Evolutionary conservation across 768 basidiomycete species (phyloP).

Genomic region (Pholiota microspora): DNA sequence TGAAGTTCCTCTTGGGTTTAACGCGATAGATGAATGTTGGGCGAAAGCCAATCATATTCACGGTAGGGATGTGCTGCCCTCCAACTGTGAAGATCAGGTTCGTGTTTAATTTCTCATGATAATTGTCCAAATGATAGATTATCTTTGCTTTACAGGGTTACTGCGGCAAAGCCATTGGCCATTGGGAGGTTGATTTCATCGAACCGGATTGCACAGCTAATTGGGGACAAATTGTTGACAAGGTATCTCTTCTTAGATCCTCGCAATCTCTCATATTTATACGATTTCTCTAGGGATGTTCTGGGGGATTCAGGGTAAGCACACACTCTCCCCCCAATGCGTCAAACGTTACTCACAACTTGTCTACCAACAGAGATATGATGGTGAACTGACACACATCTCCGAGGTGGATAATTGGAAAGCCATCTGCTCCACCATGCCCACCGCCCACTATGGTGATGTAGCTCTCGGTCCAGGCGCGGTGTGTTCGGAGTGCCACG

Average conservation of each 20-base stretch:
- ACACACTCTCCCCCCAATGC: too few relatives aligned
- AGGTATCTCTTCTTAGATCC: too few relatives aligned
- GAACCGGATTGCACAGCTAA: conserved; percentile 13
- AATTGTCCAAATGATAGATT: background rate
- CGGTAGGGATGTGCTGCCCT: conserved; percentile 12
- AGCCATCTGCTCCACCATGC: background rate
- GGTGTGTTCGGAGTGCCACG: background rate
- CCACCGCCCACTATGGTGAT: background rate
- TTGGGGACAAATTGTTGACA: conserved; percentile 12
- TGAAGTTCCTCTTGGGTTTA: conserved; percentile 13
- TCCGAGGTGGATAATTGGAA: background rate
- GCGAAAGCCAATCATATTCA: conserved; percentile 12
- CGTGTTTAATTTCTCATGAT: background rate
- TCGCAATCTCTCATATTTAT: too few relatives aligned
- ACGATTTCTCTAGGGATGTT: too few relatives aligned
- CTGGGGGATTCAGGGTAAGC: too few relatives aligned
- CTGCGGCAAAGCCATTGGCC: conserved; percentile 15
- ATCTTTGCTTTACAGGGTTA: conserved; percentile 3
- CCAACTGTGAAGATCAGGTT: conserved; percentile 14
- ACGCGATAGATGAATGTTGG: conserved; percentile 15
- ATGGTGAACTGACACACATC: background rate
- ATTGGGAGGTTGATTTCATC: conserved; percentile 17
- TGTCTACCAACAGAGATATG: background rate
- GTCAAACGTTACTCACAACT: too few relatives aligned
- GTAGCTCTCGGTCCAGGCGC: background rate